A percentile compares a stretch with the other conserved stretches of the same genome.
Conservation (phyloP, 73 alveolate species). For the Paramecium pentaurelia region DNA sequence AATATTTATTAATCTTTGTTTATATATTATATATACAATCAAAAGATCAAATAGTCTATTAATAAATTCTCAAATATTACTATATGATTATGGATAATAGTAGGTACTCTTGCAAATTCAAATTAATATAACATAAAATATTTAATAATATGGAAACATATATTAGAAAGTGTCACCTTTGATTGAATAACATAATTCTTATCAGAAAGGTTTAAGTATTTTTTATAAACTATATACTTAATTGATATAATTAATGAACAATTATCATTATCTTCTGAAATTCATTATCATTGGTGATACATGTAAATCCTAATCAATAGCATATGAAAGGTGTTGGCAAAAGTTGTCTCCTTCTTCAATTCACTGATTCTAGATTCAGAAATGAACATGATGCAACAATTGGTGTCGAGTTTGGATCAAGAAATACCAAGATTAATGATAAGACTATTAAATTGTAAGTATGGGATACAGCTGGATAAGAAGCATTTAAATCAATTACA, state of each 20-base stretch:
- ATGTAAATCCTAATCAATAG: background rate
- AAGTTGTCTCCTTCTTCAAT: conserved; percentile 67
- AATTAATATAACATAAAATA: background rate
- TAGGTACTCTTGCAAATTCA: background rate
- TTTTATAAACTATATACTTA: background rate
- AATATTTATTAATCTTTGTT: background rate
- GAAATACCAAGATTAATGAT: background rate
- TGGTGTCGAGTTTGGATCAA: conserved; percentile 73
- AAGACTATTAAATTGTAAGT: background rate
- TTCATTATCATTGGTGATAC: background rate
- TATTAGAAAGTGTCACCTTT: background rate
- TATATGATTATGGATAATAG: background rate
- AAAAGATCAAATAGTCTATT: background rate
- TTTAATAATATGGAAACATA: background rate
- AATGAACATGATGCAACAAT: conserved; percentile 68
- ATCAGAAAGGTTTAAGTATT: background rate
- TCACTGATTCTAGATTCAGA: conserved; percentile 66
- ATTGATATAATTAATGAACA: background rate
- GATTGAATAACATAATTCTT: background rate
- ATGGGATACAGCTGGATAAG: conserved; percentile 45
- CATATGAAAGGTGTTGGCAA: conserved; percentile 63
- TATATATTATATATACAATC: too few species aligned
- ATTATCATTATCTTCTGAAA: background rate
- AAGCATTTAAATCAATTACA: background rate
- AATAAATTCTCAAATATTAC: background rate